Conservation (phyloP, 345 rosid genomes). For the Chamaenerion angustifolium region DNA sequence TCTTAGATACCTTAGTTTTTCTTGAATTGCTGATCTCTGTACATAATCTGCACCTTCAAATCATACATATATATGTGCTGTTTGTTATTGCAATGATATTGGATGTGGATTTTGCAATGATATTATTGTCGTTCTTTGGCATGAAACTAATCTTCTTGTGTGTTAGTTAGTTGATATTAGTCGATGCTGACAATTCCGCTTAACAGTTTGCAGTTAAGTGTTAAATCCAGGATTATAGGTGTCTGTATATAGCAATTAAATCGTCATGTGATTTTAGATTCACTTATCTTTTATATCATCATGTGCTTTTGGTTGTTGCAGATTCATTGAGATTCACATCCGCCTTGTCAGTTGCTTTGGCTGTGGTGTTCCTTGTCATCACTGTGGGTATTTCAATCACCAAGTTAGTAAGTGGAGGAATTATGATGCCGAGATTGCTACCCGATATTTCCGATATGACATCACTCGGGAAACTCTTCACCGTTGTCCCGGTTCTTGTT, state of each 20-base stretch:
- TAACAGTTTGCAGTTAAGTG: no score
- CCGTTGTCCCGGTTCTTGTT: constrained; percentile 80
- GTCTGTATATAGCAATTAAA: no score
- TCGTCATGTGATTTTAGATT: no score
- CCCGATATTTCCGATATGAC: constrained; percentile 58
- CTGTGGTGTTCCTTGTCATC: constrained; percentile 66
- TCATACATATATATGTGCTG: no score
- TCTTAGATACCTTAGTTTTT: no score
- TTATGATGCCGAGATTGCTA: constrained; percentile 66
- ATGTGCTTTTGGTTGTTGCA: constrained; percentile 24
- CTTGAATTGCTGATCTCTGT: no score
- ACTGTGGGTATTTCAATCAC: constrained; percentile 52
- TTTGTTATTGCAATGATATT: no score
- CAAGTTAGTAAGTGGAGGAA: constrained; percentile 45
- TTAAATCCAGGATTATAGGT: no score
- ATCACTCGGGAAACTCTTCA: constrained; percentile 75
- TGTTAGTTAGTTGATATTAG: not conserved
- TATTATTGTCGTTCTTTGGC: not conserved
- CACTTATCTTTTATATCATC: no score
- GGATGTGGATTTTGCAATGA: no score
- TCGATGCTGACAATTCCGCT: no score
- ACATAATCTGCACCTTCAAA: no score
- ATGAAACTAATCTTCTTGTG: not conserved
- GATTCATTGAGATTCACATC: constrained; percentile 90
- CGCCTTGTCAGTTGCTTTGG: constrained; percentile 69